Conservation (phyloP, 257 asterid species). For the Petunia axillaris region DNA sequence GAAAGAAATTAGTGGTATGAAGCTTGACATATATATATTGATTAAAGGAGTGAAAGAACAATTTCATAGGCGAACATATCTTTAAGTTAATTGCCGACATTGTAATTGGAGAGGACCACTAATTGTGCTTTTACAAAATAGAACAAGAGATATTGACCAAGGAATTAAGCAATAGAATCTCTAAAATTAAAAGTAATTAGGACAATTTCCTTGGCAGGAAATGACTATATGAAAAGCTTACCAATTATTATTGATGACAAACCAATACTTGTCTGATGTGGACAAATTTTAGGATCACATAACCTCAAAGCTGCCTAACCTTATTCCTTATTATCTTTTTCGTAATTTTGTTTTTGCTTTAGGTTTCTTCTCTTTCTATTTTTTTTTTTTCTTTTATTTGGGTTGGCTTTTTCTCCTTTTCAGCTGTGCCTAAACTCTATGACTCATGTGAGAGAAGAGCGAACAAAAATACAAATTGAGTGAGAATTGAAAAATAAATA, state of each 20-base stretch:
- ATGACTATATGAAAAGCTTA: neutral
- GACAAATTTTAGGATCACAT: neutral
- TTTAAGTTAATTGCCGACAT: constrained; percentile 6
- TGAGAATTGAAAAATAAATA: neutral
- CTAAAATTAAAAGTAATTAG: neutral
- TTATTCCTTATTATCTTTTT: neutral
- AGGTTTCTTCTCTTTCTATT: too few species aligned
- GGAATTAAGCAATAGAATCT: neutral
- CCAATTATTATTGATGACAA: neutral
- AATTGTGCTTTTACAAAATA: constrained; percentile 1
- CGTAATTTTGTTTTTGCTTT: constrained; percentile 11
- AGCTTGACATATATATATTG: neutral
- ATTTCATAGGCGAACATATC: neutral
- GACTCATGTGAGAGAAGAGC: neutral
- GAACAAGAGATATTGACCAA: constrained; percentile 17
- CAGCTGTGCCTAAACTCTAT: neutral
- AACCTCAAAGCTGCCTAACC: constrained; percentile 16
- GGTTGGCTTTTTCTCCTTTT: neutral
- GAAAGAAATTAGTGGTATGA: neutral
- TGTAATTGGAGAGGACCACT: neutral
- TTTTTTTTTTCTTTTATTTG: neutral
- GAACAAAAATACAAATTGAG: neutral
- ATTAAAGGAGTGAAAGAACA: neutral
- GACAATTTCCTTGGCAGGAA: neutral
- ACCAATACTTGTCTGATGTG: neutral